Evolutionary conservation across 352 stramenopile genomes (phyloP).

Genomic region (Phytophthora podocarpi): DNA sequence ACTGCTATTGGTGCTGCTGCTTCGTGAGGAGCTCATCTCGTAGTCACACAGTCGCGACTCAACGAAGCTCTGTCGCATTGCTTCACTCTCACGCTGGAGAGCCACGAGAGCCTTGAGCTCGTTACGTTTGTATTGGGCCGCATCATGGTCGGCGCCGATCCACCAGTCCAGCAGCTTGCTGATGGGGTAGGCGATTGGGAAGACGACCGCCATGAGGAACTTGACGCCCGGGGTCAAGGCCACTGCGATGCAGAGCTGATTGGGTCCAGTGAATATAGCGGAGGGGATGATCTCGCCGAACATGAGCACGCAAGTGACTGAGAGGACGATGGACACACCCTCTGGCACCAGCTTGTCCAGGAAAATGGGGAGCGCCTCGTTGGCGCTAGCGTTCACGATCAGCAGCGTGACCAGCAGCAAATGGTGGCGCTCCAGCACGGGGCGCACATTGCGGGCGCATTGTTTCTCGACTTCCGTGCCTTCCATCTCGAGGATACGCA

Average conservation of each 20-base stretch:
- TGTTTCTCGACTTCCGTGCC: constrained; percentile 75
- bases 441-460: constrained; percentile 77
- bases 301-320: constrained; percentile 94
- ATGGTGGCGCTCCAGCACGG: constrained; percentile 92
- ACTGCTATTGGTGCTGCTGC: constrained; percentile 17
- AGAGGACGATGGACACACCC: constrained; percentile 93
- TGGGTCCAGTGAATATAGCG: constrained; percentile 94
- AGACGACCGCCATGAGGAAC: constrained; percentile 87
- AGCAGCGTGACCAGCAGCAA: constrained; percentile 94
- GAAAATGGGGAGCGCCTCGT: constrained; percentile 95
- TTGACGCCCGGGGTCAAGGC: constrained; percentile 84
- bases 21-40: neutral
- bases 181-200: constrained; percentile 92
- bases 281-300: constrained; percentile 98
- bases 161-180: constrained; percentile 88
- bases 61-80: constrained; percentile 40
- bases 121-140: constrained; percentile 86
- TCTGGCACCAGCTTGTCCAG: constrained; percentile 90
- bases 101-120: constrained; percentile 91
- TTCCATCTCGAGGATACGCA: constrained; percentile 81
- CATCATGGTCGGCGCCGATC: constrained; percentile 80
- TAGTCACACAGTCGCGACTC: constrained; percentile 29
- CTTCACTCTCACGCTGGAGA: constrained; percentile 68
- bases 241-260: constrained; percentile 91
- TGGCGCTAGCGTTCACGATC: constrained; percentile 93